Evolutionary conservation across 345 rosid species (phyloP).

Genomic region (Leavenworthia alabamica): DNA sequence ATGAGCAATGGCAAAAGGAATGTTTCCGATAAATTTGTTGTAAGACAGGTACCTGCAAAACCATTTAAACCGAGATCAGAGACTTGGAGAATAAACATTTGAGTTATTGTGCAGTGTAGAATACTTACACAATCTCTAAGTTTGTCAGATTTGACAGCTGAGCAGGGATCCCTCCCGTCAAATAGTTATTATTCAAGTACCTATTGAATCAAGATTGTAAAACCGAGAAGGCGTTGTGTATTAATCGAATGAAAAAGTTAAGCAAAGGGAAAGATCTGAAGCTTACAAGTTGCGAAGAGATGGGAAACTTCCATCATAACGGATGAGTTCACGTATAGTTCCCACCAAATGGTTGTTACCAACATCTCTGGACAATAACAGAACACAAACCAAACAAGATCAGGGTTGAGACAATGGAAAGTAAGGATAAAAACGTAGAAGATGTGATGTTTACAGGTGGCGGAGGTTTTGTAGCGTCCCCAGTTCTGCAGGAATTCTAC

Average conservation of each 20-base stretch:
- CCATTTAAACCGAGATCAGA: slow-evolving; percentile 6
- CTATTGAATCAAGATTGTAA: slow-evolving; percentile 31
- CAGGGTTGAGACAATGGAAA: neutral
- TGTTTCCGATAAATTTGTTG: slow-evolving; percentile 74
- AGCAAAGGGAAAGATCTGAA: slow-evolving; percentile 4
- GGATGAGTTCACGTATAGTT: slow-evolving; percentile 82
- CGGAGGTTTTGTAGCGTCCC: slow-evolving; percentile 65
- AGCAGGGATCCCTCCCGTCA: slow-evolving; percentile 91
- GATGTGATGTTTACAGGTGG: slow-evolving; percentile 37
- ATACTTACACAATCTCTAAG: slow-evolving; percentile 84
- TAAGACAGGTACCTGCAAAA: slow-evolving; percentile 65
- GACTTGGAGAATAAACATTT: neutral
- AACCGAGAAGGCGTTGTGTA: neutral
- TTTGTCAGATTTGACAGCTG: slow-evolving; percentile 82
- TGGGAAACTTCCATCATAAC: slow-evolving; percentile 84
- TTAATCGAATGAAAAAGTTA: neutral
- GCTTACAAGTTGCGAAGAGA: slow-evolving; percentile 82
- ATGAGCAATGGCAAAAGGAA: slow-evolving; percentile 66
- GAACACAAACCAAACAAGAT: slow-evolving; percentile 5
- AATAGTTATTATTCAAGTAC: slow-evolving; percentile 78
- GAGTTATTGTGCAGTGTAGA: neutral
- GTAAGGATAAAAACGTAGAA: neutral
- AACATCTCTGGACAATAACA: slow-evolving; percentile 53
- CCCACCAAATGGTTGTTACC: slow-evolving; percentile 96
- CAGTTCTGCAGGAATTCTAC: slow-evolving; percentile 77